Evolutionary conservation across 31 red algal genomes (phyloP), one percentile per base, ranked within the genome.

Genomic region (Endocladia muricata): DNA sequence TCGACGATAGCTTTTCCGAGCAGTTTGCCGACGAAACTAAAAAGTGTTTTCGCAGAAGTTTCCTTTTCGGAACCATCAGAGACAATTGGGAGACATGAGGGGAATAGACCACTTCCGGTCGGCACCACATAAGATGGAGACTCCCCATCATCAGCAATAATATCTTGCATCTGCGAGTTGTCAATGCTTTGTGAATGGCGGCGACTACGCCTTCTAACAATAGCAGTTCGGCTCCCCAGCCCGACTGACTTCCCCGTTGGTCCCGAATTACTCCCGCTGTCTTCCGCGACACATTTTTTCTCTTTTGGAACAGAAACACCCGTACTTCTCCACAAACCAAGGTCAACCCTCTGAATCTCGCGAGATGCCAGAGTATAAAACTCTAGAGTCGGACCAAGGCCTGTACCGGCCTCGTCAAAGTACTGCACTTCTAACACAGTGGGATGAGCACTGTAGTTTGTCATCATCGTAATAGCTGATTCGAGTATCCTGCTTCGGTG

Each of bases 311-410:
- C 11, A 13, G 44, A 49, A 13, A 8, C 4, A 76, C 37, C 21
- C 7, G 54, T 21, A 19, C 36, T 69, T 58, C 82, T 64, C 94
- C 94, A 97, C 6, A 97, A 81, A 29, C 40, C 61, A 13, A 94
- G 69, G 55, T 94, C 80, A 1, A 44, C 76, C 37, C 85, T 84
- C 23, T 97, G 94, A 25, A 97, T 48, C 63, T 97, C 94, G 3
- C 84, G 47, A 8, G 85, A 93, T 6, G 88, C 90, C 13, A 97
- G 41, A 1, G 94, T 90, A 54, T 97, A 97, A 81, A 97, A 97
- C 56, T 97, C 94, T 3, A 97, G 81, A 41, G 94, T 97, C n/a
- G 94, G 94, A 28, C 94, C 94, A 38, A 97, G 51, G 58, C 94
- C 94, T 21, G 94, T 97, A 2, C 94, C 94, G n/a, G 73, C 94